Base-by-base conservation (phyloP, 1,139 yeast species). In the Zygosaccharomyces sapae region DNA sequence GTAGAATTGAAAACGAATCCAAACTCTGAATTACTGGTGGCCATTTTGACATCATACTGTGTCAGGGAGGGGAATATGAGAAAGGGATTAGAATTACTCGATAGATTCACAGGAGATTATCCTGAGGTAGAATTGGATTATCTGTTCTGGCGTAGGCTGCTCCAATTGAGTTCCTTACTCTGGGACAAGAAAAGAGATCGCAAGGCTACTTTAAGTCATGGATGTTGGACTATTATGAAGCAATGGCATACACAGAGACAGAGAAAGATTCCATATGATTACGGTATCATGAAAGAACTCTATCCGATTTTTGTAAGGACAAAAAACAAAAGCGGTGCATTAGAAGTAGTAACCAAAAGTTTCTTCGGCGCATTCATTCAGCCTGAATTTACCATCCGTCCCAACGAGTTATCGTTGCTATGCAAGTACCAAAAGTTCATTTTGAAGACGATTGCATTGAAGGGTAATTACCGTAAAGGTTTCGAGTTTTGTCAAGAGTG, bases 111-210 rank as follows among this genome's bases (percentile, higher is more conserved):
- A 12, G 41, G 45, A 10, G 44, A 36, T 27, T 59, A 57, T 41
- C 62, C 65, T 1, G 38, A 51, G 3, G 45, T 61, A 9, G 40
- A 51, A 2, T 44, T 62, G 18, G 51, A 54, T 35, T 36, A 20
- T 7, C 12, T 41, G 4, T 61, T 61, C 37, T 63, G 68, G 68
- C 51, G 58, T 39, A 51, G 55, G 19, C 27, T 62, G 5, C 38
- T 61, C 9, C 54, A 55, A 31, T 53, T 58, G 52, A 52, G 57
- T 31, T 46, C 43, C 7, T 31, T 25, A 25, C 31, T 45, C 5
- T 53, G 58, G 56, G 49, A 49, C 19, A 33, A 35, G 12, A 45
- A 46, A 16, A 38, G 40, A 6, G 56, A 54, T 34, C 51, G 44
- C 13, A 47, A 47, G 27, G 55, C 53, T 5, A 41, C 39, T 12